Evolutionary conservation across 2,329 filamentous ascomycete genomes (phyloP), one percentile per base, ranked within the genome.

Genomic region (Chrysosporium queenslandicum): DNA sequence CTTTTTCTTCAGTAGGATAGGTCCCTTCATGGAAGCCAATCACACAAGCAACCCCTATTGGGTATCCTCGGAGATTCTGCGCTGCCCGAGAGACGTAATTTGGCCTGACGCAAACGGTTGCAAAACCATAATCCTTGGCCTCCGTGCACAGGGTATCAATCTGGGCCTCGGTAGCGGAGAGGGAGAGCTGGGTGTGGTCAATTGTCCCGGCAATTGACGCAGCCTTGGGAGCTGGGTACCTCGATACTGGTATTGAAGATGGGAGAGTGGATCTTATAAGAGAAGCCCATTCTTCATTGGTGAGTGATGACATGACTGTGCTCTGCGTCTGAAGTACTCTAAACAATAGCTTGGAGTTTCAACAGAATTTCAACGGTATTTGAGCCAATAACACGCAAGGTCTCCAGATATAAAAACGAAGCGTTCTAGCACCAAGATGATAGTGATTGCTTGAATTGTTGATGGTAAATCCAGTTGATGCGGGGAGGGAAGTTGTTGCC

Each of bases 1-100:
- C 65, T 61, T 80, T 81, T 29, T 70, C 64, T 2, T 68, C 61
- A 0, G 76, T 74, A 45, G 73, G 66, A 55, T 79, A 68, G 0
- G 76, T 80, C 11, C 79, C 79, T 60, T 81, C 77, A 50, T 76
- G 79, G 62, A 82, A 82, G 20, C 77, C 78, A 8, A 82, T 71
- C 4, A 82, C 79, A 57, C 76, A 78, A 41, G 78, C 77, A 18
- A 81, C 73, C 21, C 69, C 68, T n/a, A 78, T 72, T 4, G 63
- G 62, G 6, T 71, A 71, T 46, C 70, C 71, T 20, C 63, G 58
- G 32, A 82, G 70, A 50, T 74, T 72, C 39, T 70, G 58, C 16
- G 72, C 70, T 46, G 76, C 76, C 52, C 70, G 73, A 21, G 68
- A 58, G n/a, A 82, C 78, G 62, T 72, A 73, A 32, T 72, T 68